A percentile compares a stretch with the other conserved stretches of the same genome.
These are phyloP conservation scores for Clitopilus passeckerianus DNA, from an alignment of 768 basidiomycete species.

Conservation along the genomic window DNA sequence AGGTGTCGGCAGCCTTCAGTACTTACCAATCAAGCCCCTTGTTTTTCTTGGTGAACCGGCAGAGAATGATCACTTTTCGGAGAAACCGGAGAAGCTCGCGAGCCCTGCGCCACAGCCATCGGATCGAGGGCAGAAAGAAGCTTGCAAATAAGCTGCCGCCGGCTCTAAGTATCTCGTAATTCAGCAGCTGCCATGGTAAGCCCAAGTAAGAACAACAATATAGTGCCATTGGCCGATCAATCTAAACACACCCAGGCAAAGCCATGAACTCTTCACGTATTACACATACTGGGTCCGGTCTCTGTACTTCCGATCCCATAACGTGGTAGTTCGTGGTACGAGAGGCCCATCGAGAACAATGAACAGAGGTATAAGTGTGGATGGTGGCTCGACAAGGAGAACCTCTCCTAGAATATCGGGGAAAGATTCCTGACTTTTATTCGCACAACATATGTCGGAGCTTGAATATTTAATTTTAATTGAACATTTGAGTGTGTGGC, in stretches of 20 bases:
- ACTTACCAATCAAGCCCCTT: neutral
- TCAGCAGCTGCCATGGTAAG: neutral
- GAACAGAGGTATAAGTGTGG: no score
- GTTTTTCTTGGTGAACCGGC: neutral
- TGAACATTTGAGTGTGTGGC: no score
- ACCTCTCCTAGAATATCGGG: no score
- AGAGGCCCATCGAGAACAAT: no score
- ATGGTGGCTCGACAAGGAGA: no score
- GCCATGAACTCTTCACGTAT: neutral
- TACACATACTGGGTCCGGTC: neutral
- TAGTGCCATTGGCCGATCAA: neutral
- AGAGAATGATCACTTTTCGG: neutral
- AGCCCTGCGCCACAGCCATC: neutral
- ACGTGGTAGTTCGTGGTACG: no score
- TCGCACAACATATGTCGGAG: no score
- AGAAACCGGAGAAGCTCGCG: neutral
- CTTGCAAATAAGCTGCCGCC: conserved; percentile 2
- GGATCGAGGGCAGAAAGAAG: neutral
- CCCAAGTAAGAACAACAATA: neutral
- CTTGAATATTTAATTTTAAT: no score
- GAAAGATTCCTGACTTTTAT: no score
- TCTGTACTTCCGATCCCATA: neutral
- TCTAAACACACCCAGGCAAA: neutral
- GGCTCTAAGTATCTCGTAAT: neutral
- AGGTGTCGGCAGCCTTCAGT: neutral